A percentile compares a stretch with the other conserved stretches of the same genome.
Evolutionary conservation across 78 protist species (phyloP).

Genomic region (Acrasis kona): DNA sequence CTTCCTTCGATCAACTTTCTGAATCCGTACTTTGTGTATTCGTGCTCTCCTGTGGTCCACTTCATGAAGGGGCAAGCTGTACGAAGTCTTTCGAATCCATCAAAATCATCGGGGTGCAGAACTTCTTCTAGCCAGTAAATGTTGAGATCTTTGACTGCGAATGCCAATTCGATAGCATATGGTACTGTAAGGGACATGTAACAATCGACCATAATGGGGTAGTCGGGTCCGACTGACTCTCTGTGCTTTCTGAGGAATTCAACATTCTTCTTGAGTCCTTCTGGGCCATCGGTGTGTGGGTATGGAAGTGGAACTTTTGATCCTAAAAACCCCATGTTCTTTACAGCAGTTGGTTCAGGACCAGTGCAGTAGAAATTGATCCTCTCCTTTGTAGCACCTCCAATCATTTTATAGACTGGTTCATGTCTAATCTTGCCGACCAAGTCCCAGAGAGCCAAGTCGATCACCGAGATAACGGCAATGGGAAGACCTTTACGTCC

Average conservation of each 20-base stretch:
- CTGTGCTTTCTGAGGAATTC: background rate
- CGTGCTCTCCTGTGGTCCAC: conserved; percentile 39
- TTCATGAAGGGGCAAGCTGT: conserved; percentile 5
- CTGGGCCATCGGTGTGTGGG: conserved; percentile 39
- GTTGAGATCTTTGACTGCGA: background rate
- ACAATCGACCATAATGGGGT: conserved; percentile 40
- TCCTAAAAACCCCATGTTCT: conserved; percentile 30
- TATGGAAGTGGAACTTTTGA: conserved; percentile 54
- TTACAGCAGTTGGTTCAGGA: conserved; percentile 24
- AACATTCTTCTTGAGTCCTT: conserved; percentile 16
- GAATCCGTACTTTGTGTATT: conserved; percentile 46
- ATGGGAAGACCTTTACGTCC: conserved; percentile 46
- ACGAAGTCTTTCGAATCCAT: conserved; percentile 14
- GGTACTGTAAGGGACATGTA: conserved; percentile 51
- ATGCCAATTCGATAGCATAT: conserved; percentile 24
- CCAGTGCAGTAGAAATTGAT: conserved; percentile 38
- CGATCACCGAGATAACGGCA: conserved; percentile 40
- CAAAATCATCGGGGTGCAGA: conserved; percentile 38
- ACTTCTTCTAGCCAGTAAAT: conserved; percentile 37
- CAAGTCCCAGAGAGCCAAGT: conserved; percentile 48
- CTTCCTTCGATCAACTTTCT: conserved; percentile 14
- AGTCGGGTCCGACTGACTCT: conserved; percentile 23
- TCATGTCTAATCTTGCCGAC: conserved; percentile 34
- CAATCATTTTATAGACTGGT: conserved; percentile 40
- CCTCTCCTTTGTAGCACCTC: conserved; percentile 41